Evolutionary conservation across 345 rosid species (phyloP), one percentile per base, ranked within the genome.

Genomic region (Psidium friedrichsthalianum): DNA sequence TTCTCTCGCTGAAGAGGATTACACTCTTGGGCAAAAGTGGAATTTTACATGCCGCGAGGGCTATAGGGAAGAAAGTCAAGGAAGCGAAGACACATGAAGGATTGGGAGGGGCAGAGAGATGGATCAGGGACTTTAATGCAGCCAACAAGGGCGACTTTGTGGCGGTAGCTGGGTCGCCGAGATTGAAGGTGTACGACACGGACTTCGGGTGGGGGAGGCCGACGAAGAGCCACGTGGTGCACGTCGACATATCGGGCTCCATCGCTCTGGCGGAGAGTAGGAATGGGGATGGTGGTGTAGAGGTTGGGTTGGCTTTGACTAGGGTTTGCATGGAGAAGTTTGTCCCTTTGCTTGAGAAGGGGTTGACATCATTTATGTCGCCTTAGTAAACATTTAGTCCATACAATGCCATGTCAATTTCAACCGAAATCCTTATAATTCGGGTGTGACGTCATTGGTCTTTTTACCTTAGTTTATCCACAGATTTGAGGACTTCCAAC

Each of bases 131-230:
- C 29, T 51, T 2, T 44, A 12, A 24, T 25, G n/a, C 12, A 9
- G 22, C 27, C 6, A 13, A 51, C 18, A 42, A 0, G 13, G 87
- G 86, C 5, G 61, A 47, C 1, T 15, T 84, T 14, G 57, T 87
- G 76, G 13, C 86, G 2, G 87, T 87, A 7, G 84, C 91, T 5
- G 92, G 92, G 8, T 90, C 94, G 11, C 90, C 92, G 1, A 83
- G 56, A 21, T 27, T 87, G 14, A 29, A 82, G 3, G 87, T 83
- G 22, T 92, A 90, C 18, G 89, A 85, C 5, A 55, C 83, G 8
- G 91, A 92, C 83, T 92, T 92, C 29, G 92, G 91, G 10, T 90
- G 93, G 93, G 94, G 93, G 1, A 90, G 83, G 87, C 91, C 90
- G 1, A 87, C 21, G 32, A 92, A 87, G 87, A 83, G 80, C 27